Conservation (phyloP, 2,329 filamentous ascomycete species). For the Rutstroemia sydowiana region DNA sequence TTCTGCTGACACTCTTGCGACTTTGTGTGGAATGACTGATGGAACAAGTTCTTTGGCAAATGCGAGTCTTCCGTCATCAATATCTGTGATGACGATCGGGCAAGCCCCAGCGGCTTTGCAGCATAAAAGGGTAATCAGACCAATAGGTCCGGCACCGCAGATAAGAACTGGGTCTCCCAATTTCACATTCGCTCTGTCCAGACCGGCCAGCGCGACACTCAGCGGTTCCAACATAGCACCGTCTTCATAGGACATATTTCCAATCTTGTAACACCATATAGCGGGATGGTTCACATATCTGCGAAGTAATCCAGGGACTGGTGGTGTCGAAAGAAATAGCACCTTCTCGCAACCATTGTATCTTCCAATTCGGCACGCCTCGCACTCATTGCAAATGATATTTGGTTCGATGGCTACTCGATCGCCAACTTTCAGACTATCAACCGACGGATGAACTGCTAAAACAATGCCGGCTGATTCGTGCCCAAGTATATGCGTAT, state of each 20-base stretch:
- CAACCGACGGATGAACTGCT: slow-evolving; percentile 75
- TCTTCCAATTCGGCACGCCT: slow-evolving; percentile 82
- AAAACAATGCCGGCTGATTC: slow-evolving; percentile 83
- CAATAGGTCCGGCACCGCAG: slow-evolving; percentile 91
- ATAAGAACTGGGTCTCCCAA: slow-evolving; percentile 84
- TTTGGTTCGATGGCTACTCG: slow-evolving; percentile 92
- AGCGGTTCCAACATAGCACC: slow-evolving; percentile 87
- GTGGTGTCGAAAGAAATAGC: slow-evolving; percentile 83
- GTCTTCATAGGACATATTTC: slow-evolving; percentile 83
- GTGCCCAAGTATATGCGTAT: slow-evolving; percentile 87
- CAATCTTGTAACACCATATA: slow-evolving; percentile 94
- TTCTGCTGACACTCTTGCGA: slow-evolving; percentile 59
- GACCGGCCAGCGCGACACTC: slow-evolving; percentile 78
- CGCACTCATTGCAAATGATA: slow-evolving; percentile 83
- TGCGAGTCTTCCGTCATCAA: slow-evolving; percentile 74
- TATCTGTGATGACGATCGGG: slow-evolving; percentile 89
- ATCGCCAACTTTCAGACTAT: slow-evolving; percentile 71
- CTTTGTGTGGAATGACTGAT: slow-evolving; percentile 71
- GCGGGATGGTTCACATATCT: slow-evolving; percentile 94
- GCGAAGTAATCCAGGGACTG: slow-evolving; percentile 76
- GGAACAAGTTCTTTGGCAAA: slow-evolving; percentile 84
- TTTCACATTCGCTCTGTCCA: slow-evolving; percentile 73
- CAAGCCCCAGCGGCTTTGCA: slow-evolving; percentile 79
- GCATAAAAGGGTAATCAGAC: slow-evolving; percentile 80
- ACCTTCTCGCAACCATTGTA: slow-evolving; percentile 93